A percentile compares a stretch with the other conserved stretches of the same genome.
Evolutionary conservation across 2,329 filamentous ascomycete species (phyloP).

Genomic region (Moelleriella libera): DNA sequence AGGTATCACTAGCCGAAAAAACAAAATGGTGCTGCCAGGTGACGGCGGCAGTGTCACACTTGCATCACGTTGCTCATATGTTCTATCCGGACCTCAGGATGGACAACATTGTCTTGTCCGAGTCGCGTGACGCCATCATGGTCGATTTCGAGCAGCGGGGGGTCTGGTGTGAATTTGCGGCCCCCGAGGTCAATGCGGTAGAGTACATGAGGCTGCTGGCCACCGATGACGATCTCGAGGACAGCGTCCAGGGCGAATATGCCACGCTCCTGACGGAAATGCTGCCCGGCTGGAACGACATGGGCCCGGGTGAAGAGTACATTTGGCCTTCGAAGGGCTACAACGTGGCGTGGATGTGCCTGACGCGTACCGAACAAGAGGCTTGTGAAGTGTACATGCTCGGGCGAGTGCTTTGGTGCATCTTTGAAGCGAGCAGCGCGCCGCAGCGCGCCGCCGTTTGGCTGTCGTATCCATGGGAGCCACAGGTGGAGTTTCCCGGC

Average conservation of each 20-base stretch:
- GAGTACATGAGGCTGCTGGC: constrained; percentile 43
- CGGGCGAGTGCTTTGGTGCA: constrained; percentile 45
- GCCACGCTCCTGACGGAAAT: constrained; percentile 24
- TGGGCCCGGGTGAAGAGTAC: constrained; percentile 28
- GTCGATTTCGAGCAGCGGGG: constrained; percentile 50
- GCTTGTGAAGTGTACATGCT: constrained; percentile 49
- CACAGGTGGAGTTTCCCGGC: constrained; percentile 39
- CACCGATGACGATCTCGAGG: constrained; percentile 29
- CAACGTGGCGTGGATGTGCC: constrained; percentile 41
- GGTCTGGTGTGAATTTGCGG: constrained; percentile 47
- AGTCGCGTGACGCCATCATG: constrained; percentile 33
- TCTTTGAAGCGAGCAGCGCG: constrained; percentile 45
- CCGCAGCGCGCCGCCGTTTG: constrained; percentile 42
- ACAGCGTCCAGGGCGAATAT: constrained; percentile 25
- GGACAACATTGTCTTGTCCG: constrained; percentile 42
- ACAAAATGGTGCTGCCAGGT: constrained; percentile 40
- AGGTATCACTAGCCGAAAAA: constrained; percentile 27
- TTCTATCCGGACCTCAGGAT: constrained; percentile 47
- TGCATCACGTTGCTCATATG: constrained; percentile 26
- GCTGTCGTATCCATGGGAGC: constrained; percentile 44
- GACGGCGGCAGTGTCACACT: constrained; percentile 33
- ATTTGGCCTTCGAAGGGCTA: constrained; percentile 33
- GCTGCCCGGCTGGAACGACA: constrained; percentile 30
- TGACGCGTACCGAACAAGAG: constrained; percentile 37
- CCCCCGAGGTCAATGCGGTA: constrained; percentile 45